Percentiles rank a stretch among this genome's conserved stretches.
Conservation (phyloP, 495 filamentous ascomycete genomes). For the Gamarada debralockiae region DNA sequence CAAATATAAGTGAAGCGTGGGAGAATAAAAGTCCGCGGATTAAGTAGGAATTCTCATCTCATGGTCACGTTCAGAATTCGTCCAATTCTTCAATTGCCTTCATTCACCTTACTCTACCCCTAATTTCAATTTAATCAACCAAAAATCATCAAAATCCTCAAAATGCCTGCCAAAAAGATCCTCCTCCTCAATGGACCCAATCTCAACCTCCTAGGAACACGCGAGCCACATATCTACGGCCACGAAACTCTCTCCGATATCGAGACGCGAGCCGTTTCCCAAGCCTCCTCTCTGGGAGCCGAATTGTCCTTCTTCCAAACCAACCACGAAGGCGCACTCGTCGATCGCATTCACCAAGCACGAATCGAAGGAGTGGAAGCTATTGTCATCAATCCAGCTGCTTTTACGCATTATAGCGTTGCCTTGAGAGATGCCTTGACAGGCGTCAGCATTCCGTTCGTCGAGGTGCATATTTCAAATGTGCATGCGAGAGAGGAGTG, state of each 20-base stretch:
- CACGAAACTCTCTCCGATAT: constrained; percentile 58
- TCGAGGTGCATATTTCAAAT: constrained; percentile 69
- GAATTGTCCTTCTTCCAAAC: constrained; percentile 56
- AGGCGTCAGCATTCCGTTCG: constrained; percentile 61
- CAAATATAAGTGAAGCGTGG: too few relatives aligned
- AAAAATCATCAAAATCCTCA: too few relatives aligned
- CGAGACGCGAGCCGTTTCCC: constrained; percentile 36
- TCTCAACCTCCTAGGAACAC: constrained; percentile 71
- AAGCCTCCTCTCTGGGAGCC: constrained; percentile 38
- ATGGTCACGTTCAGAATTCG: too few relatives aligned
- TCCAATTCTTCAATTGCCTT: too few relatives aligned
- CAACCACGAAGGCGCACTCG: constrained; percentile 62
- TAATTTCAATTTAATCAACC: too few relatives aligned
- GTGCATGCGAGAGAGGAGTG: constrained; percentile 62
- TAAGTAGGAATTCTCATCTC: too few relatives aligned
- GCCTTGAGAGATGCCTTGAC: constrained; percentile 64
- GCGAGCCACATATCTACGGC: constrained; percentile 70
- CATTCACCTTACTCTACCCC: too few relatives aligned
- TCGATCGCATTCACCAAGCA: constrained; percentile 56
- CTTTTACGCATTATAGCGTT: constrained; percentile 64
- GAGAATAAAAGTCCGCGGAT: too few relatives aligned
- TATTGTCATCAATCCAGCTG: constrained; percentile 69
- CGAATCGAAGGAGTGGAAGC: constrained; percentile 44
- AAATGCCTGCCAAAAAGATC: constrained; percentile 46
- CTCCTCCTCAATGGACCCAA: constrained; percentile 79